A percentile compares a stretch with the other conserved stretches of the same genome.
phyloP scores from a whole-genome alignment of 257 asterid genomes.

The Solanum ossicruentum region DNA sequence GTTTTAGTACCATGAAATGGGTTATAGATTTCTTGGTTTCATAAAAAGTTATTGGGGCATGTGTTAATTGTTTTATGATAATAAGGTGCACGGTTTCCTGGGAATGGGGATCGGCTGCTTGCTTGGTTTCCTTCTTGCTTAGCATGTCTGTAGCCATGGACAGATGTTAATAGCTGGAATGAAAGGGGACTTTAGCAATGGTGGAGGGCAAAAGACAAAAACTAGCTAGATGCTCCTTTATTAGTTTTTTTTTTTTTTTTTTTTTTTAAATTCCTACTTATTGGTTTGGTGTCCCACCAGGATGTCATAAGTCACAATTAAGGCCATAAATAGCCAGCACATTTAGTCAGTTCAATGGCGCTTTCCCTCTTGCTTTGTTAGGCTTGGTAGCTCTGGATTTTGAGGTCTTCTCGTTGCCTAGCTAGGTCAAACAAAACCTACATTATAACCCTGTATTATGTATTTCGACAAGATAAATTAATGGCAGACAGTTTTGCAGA shows the following conservation, averaged over 20 bases:
- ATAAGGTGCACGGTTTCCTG: neutral
- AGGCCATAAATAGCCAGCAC: neutral
- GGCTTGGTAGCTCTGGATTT: neutral
- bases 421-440: neutral
- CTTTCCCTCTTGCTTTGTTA: neutral
- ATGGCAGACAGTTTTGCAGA: neutral
- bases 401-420: neutral
- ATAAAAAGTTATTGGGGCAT: neutral
- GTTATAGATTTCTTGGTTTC: constrained; percentile 12
- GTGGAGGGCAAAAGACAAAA: neutral
- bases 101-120: constrained; percentile 6
- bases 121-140: constrained; percentile 20
- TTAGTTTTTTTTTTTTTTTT: neutral
- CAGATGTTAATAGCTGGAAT: constrained; percentile 18
- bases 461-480: neutral
- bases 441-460: neutral
- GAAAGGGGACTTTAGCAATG: neutral
- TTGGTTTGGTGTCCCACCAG: neutral
- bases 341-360: neutral
- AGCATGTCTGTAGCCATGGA: constrained; percentile 13
- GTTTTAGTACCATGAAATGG: neutral
- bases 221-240: neutral
- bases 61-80: neutral
- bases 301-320: neutral
- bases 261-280: neutral